Percentiles rank a stretch among this genome's conserved stretches.
phyloP scores from a whole-genome alignment of 164 flowering plant genomes.

The Vitis vinifera region ASM3070453v1 NC_081822.1:5820501-5821000 shows the following conservation, averaged over 20 bases:
- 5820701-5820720: too few relatives aligned
- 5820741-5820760: conserved; percentile 50
- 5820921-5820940: neutral
- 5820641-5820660: too few relatives aligned
- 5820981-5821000: too few relatives aligned
- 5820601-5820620: too few relatives aligned
- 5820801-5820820: conserved; percentile 38
- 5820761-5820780: conserved; percentile 57
- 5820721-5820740: neutral
- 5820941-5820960: too few relatives aligned
- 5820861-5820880: neutral
- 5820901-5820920: conserved; percentile 25
- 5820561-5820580: neutral
- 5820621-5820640: too few relatives aligned
- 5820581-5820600: neutral
- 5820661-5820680: too few relatives aligned
- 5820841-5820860: conserved; percentile 22
- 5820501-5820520: conserved; percentile 89
- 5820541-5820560: neutral
- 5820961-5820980: too few relatives aligned
- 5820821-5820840: conserved; percentile 20
- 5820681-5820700: too few relatives aligned
- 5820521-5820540: neutral
- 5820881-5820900: conserved; percentile 22
- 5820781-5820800: conserved; percentile 59